Evolutionary conservation across 805 yeast genomes (phyloP).

Genomic region (Saccharomycopsis capsularis): DNA sequence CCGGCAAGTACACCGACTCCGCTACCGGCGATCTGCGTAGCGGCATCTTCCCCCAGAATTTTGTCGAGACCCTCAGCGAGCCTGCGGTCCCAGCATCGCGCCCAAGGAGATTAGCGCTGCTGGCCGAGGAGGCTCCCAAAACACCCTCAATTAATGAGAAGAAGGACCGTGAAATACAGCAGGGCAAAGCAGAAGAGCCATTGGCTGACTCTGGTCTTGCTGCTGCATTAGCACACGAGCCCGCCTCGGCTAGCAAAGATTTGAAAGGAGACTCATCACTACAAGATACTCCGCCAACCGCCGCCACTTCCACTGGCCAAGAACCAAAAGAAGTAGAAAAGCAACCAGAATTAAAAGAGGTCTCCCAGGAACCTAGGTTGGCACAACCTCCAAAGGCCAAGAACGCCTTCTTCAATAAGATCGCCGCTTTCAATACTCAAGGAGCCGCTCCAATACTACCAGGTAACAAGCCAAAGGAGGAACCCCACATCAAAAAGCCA

Average conservation of each 20-base stretch:
- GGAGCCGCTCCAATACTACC: conserved; percentile 37
- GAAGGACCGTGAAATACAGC: not conserved
- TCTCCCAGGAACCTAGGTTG: conserved; percentile 4
- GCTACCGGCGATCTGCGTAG: conserved; percentile 37
- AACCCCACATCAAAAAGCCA: conserved; percentile 49
- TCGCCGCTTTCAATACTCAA: conserved; percentile 43
- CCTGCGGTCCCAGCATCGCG: conserved; percentile 2
- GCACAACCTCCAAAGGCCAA: conserved; percentile 8
- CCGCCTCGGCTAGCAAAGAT: not conserved
- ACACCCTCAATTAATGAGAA: not conserved
- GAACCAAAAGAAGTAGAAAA: not conserved
- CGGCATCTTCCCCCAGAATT: conserved; percentile 86
- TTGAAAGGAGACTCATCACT: not conserved
- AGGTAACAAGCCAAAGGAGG: conserved; percentile 31
- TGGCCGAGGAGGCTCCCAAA: not conserved
- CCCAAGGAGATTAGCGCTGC: no score
- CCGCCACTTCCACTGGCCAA: not conserved
- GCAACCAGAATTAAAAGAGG: conserved; percentile 1
- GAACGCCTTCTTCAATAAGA: conserved; percentile 37
- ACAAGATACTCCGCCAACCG: not conserved
- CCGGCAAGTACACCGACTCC: conserved; percentile 49
- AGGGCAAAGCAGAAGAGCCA: not conserved
- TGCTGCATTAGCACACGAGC: not conserved
- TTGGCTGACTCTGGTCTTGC: not conserved
- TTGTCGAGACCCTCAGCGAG: conserved; percentile 43